Percentiles rank a stretch among this genome's conserved stretches.
Conservation (phyloP, 441 rosid genomes). For the Gossypium laxum region DNA sequence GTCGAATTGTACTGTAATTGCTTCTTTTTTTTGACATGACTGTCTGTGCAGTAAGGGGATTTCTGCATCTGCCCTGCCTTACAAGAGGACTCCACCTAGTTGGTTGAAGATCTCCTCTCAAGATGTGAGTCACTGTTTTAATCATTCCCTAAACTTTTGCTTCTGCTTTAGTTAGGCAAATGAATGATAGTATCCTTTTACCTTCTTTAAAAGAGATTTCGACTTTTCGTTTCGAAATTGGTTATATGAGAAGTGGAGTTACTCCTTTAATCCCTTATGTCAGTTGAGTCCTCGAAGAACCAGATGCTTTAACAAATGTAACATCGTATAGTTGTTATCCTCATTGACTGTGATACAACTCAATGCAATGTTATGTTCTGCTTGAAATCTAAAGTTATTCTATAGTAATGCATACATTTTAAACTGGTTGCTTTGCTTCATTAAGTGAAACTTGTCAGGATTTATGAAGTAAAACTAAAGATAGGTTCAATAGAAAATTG, state of each 20-base stretch:
- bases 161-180: neutral
- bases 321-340: neutral
- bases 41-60: constrained; percentile 55
- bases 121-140: constrained; percentile 33
- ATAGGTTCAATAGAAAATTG: neutral
- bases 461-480: neutral
- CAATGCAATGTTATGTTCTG: neutral
- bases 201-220: neutral
- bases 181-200: neutral
- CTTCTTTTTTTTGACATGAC: neutral
- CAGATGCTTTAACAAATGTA: neutral
- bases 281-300: neutral
- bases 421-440: neutral
- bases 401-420: neutral
- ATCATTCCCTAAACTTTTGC: neutral
- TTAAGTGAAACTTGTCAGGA: neutral
- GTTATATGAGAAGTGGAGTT: neutral
- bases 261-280: neutral
- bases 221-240: neutral
- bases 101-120: constrained; percentile 55
- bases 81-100: constrained; percentile 23
- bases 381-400: neutral
- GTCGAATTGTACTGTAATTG: neutral
- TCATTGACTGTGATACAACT: neutral
- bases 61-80: constrained; percentile 61